A percentile compares a stretch with the other conserved stretches of the same genome.
These are phyloP conservation scores for Diutina sp. DNA, from an alignment of 1,139 yeast genomes.

Conservation along the genomic window DNA sequence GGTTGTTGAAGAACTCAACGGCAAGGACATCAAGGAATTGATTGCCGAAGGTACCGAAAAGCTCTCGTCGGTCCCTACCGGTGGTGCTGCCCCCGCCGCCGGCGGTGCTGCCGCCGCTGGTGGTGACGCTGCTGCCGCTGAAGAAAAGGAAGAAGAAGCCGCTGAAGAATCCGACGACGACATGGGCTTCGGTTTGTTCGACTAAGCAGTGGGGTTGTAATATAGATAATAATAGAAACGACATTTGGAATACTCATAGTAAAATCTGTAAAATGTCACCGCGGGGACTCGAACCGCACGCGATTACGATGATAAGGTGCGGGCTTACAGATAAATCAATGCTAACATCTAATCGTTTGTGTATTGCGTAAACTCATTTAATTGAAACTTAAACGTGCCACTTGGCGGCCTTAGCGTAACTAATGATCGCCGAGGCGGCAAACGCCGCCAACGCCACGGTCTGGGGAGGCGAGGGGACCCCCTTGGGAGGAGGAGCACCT, in stretches of 20 bases:
- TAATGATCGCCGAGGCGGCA: not conserved
- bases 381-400: not conserved
- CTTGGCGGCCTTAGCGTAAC: not conserved
- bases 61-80: conserved; percentile 95
- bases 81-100: conserved; percentile 83
- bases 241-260: not conserved
- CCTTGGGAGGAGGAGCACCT: not conserved
- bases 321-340: no score
- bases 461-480: not conserved
- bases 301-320: no score
- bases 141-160: conserved; percentile 38
- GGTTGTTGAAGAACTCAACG: conserved; percentile 85
- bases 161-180: conserved; percentile 1
- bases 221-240: conserved; percentile 1
- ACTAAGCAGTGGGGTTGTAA: conserved; percentile 1
- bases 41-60: conserved; percentile 93
- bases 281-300: not conserved
- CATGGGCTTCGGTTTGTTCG: conserved; percentile 3
- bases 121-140: conserved; percentile 57
- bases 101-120: conserved; percentile 57
- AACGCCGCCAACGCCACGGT: not conserved
- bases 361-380: not conserved
- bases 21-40: conserved; percentile 85
- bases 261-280: not conserved
- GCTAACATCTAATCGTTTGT: not conserved